Evolutionary conservation across 345 rosid species (phyloP).

Genomic region (Limnanthes douglasii): DNA sequence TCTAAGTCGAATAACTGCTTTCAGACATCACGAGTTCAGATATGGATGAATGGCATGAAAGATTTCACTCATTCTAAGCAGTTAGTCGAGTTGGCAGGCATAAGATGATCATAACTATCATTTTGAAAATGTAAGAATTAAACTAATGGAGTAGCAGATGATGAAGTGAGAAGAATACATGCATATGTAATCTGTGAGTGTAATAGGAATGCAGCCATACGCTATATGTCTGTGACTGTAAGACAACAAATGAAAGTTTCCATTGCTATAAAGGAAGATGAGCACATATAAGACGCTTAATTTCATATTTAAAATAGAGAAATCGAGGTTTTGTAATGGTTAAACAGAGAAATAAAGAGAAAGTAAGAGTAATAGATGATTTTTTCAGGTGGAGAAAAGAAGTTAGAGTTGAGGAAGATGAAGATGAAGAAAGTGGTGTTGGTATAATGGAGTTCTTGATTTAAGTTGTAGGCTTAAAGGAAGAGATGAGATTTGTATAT

Average conservation of each 20-base stretch:
- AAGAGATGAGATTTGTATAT: no score
- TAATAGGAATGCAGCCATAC: slow-evolving; percentile 33
- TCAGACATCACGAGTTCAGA: slow-evolving; percentile 39
- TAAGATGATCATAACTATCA: slow-evolving; percentile 29
- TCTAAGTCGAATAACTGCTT: slow-evolving; percentile 17
- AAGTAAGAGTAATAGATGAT: slow-evolving; percentile 7
- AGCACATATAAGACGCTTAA: slow-evolving; percentile 51
- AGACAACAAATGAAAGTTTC: slow-evolving; percentile 32
- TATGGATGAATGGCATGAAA: slow-evolving; percentile 47
- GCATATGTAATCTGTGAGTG: slow-evolving; percentile 47
- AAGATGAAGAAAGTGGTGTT: slow-evolving; percentile 5
- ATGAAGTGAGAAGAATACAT: slow-evolving; percentile 33
- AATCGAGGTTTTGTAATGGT: slow-evolving; percentile 7
- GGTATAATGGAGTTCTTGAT: slow-evolving; percentile 22
- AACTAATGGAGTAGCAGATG: slow-evolving; percentile 34
- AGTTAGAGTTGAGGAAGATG: slow-evolving; percentile 9
- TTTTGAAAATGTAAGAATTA: slow-evolving; percentile 22
- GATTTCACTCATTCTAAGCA: slow-evolving; percentile 40
- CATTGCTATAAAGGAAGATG: slow-evolving; percentile 40
- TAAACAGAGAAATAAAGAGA: background rate
- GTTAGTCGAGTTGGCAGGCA: slow-evolving; percentile 24
- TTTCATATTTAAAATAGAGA: slow-evolving; percentile 18
- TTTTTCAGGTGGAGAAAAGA: slow-evolving; percentile 12
- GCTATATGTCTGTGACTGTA: no score
- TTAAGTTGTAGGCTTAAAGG: no score